These are phyloP conservation scores for Sisymbrium altissimum DNA, from an alignment of 345 rosid genomes.

Conservation along the genomic window DNA sequence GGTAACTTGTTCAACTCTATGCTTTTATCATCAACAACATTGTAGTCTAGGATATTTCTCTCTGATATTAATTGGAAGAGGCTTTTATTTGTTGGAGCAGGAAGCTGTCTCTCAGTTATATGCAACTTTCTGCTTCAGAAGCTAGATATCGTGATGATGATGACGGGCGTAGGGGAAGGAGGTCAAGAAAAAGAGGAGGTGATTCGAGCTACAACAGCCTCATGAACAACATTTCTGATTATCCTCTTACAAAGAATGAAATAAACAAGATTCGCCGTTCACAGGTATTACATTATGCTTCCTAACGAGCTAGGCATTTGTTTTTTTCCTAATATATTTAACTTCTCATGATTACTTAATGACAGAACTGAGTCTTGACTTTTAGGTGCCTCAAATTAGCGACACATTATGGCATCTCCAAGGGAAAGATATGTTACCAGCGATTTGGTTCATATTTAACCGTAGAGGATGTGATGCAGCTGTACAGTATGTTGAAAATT, in stretches of 20 bases:
- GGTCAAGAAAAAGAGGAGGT: conserved; percentile 51
- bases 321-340: background rate
- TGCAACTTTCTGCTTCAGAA: conserved; percentile 63
- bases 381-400: conserved; percentile 81
- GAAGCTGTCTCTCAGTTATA: conserved; percentile 78
- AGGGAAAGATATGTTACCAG: conserved; percentile 82
- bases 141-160: conserved; percentile 51
- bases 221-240: conserved; percentile 40
- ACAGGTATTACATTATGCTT: conserved; percentile 43
- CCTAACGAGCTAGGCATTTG: background rate
- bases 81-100: conserved; percentile 43
- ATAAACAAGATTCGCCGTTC: conserved; percentile 74
- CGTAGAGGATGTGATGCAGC: conserved; percentile 97
- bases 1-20: conserved; percentile 42
- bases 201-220: conserved; percentile 35
- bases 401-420: conserved; percentile 76
- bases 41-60: background rate
- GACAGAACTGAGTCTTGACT: conserved; percentile 13
- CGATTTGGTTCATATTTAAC: conserved; percentile 93
- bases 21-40: background rate
- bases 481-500: conserved; percentile 78
- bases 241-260: conserved; percentile 79
- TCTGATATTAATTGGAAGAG: conserved; percentile 11
- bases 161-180: conserved; percentile 58
- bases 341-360: background rate